Evolutionary conservation across 176 grass and related monocot species (phyloP).

Genomic region (Zoysia pacifica): DNA sequence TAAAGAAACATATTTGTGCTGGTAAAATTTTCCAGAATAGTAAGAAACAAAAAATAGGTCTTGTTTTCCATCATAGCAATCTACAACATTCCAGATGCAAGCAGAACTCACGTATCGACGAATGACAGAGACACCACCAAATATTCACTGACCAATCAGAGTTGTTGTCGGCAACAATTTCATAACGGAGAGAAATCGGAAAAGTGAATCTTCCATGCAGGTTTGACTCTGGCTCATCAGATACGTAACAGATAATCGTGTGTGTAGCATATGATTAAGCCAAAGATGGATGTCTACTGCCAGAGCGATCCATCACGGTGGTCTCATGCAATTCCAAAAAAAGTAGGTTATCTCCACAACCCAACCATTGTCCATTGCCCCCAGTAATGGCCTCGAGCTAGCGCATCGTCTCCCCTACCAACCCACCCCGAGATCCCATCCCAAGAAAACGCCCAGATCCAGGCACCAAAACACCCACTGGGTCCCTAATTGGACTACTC

Average conservation of each 20-base stretch:
- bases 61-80: neutral
- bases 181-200: no score
- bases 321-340: neutral
- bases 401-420: neutral
- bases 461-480: neutral
- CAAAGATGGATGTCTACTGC: neutral
- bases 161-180: no score
- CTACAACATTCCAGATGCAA: slow-evolving; percentile 2
- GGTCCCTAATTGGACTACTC: neutral
- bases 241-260: neutral
- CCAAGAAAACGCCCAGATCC: slow-evolving; percentile 34
- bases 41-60: neutral
- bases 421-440: slow-evolving; percentile 13
- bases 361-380: neutral
- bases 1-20: neutral
- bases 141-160: no score
- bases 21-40: no score
- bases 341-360: neutral
- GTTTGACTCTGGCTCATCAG: slow-evolving; percentile 1
- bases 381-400: neutral
- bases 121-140: neutral
- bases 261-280: neutral
- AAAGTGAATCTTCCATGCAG: no score
- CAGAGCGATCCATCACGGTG: neutral
- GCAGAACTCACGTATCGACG: neutral